A percentile compares a stretch with the other conserved stretches of the same genome.
phyloP scores from a whole-genome alignment of 2,329 filamentous ascomycete species.

The Nothophaeocryptopus gaeumannii region DNA sequence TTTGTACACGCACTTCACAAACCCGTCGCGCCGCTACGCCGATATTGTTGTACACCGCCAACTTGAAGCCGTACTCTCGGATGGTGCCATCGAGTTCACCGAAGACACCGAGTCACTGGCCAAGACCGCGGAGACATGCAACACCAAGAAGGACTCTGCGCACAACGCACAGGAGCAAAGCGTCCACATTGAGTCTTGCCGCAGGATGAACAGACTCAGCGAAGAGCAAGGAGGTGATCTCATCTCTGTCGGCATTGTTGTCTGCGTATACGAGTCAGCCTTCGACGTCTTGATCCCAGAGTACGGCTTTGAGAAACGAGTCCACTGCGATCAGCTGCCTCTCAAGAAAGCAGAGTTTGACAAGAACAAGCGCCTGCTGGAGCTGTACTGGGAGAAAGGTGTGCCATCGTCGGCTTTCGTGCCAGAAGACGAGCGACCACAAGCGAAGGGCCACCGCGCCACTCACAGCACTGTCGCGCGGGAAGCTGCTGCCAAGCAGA shows the following conservation, averaged over 20 bases:
- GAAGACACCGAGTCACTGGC: constrained; percentile 85
- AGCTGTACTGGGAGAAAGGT: constrained; percentile 99
- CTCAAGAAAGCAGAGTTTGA: constrained; percentile 99
- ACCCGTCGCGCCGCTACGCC: constrained; percentile 88
- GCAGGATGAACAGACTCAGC: constrained; percentile 88
- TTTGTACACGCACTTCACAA: constrained; percentile 95
- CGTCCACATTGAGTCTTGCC: constrained; percentile 96
- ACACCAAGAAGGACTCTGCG: constrained; percentile 98
- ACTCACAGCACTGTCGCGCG: constrained; percentile 67
- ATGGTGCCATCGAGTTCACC: constrained; percentile 76
- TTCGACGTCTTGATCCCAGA: constrained; percentile 98
- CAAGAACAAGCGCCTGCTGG: constrained; percentile 89
- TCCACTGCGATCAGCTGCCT: constrained; percentile 96
- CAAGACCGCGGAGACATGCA: constrained; percentile 93
- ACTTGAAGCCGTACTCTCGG: constrained; percentile 79
- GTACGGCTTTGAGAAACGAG: constrained; percentile 98
- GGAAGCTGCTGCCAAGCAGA: constrained; percentile 74
- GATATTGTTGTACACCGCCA: constrained; percentile 96
- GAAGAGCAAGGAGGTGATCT: constrained; percentile 85
- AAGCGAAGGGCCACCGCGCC: constrained; percentile 57
- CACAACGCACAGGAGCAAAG: constrained; percentile 98
- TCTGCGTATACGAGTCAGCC: constrained; percentile 97
- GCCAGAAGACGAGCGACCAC: constrained; percentile 93
- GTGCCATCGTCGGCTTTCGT: constrained; percentile 94
- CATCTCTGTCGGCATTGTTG: constrained; percentile 90